Evolutionary conservation across 768 basidiomycete genomes (phyloP), one percentile per base, ranked within the genome.

Genomic region (Lentinula sp.): DNA sequence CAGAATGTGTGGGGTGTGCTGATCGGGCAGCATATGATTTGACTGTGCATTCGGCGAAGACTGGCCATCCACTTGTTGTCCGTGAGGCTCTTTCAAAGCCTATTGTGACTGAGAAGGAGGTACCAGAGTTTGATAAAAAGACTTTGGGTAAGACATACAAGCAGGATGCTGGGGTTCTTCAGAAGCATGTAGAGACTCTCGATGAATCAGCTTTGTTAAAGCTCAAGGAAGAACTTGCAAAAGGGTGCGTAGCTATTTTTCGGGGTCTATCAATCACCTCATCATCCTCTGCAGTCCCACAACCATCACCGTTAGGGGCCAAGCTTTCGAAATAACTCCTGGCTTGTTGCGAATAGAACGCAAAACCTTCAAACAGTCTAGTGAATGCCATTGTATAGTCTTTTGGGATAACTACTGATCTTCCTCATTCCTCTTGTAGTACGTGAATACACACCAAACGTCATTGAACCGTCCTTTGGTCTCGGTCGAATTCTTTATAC

Each of bases 381-480:
- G 96, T 90, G 65, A 64, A 57, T 21, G 88, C 85, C 42, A 82
- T 79, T 65, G 76, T 85, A 65, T 88, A 91, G 85, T 80, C 37
- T 15, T 23, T 18, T 31, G 15, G n/a, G 3, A 42, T 73, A 76
- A 8, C 4, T 35, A 15, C 37, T 57, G 21, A 58, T 52, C 28
- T 60, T 69, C 58, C 37, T 37, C 37, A 55, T 65, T 34, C 55
- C 51, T 53, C 59, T 60, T 61, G 60, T 40, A 97, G 95, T 93
- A 65, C 92, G 97, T 64, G 95, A 98, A 75, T 97, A 83, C 75
- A 93, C 87, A 59, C 97, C 96, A n/a, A 98, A 98, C 74, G 97
- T 99, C 73, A 96, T 98, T 72, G 96, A 98, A 73, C 96, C 97
- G 31, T 99, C 97, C 3, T 98, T 98, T 74, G 97, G 97, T 62